Evolutionary conservation across 225 moss, liverwort and hornwort genomes (phyloP).

Genomic region (Antitrichia curtipendula): DNA sequence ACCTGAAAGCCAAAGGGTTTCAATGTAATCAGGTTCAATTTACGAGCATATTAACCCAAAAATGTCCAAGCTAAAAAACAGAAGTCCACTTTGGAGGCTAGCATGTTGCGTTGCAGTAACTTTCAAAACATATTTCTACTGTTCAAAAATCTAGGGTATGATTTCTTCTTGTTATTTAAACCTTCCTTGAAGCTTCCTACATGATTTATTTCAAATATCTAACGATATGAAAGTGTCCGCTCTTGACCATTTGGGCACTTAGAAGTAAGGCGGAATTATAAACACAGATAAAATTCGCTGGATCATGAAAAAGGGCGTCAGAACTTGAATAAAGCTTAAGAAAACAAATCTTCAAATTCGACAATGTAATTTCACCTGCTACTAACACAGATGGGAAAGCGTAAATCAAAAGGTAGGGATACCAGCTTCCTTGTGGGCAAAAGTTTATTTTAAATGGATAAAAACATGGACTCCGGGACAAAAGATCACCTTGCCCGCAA

Average conservation of each 20-base stretch:
- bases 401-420: background rate
- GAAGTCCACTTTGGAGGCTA: background rate
- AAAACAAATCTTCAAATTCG: background rate
- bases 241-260: background rate
- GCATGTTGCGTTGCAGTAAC: background rate
- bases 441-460: background rate
- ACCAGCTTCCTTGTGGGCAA: background rate
- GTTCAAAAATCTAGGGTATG: background rate
- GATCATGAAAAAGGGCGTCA: background rate
- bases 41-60: background rate
- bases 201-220: background rate
- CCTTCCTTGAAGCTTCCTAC: background rate
- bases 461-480: background rate
- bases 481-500: slow-evolving; percentile 38
- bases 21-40: background rate
- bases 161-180: background rate
- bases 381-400: background rate
- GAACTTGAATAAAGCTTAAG: background rate
- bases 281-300: background rate
- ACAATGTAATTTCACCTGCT: background rate
- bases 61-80: background rate
- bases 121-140: background rate
- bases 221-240: background rate
- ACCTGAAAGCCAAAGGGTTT: background rate
- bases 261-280: background rate